phyloP scores from a whole-genome alignment of 1,284 basidiomycete species.

The Veloboletus limbatus region DNA sequence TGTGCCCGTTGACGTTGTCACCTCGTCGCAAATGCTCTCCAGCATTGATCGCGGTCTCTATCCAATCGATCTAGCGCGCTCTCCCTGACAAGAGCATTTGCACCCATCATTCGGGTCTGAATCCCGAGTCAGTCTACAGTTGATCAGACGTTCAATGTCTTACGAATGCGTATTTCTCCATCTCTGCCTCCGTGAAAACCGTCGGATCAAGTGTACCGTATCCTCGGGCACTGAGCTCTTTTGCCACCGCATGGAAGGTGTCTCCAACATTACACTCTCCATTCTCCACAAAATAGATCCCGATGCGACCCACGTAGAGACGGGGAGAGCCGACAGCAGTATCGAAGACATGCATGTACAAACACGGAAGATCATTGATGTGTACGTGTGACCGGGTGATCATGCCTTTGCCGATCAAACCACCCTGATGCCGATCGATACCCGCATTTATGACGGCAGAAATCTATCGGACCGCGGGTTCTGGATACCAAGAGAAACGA shows the following conservation, averaged over 20 bases:
- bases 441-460: constrained; percentile 26
- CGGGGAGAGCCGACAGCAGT: constrained; percentile 26
- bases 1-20: constrained; percentile 13
- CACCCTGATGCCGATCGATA: constrained; percentile 31
- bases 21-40: constrained; percentile 30
- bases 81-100: constrained; percentile 43
- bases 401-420: constrained; percentile 32
- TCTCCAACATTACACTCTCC: constrained; percentile 29
- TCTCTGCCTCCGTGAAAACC: constrained; percentile 30
- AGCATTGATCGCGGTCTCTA: constrained; percentile 36
- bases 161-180: constrained; percentile 28
- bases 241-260: constrained; percentile 19
- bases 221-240: constrained; percentile 24
- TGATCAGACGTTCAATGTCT: constrained; percentile 1
- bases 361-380: constrained; percentile 33
- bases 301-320: constrained; percentile 28
- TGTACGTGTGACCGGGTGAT: constrained; percentile 36
- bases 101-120: constrained; percentile 36
- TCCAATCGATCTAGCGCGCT: constrained; percentile 41
- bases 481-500: constrained; percentile 31
- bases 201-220: constrained; percentile 27
- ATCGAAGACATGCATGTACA: constrained; percentile 34
- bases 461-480: constrained; percentile 30
- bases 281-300: constrained; percentile 35
- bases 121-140: background rate